Evolutionary conservation across 441 rosid species (phyloP).

Genomic region (Jatropha podagrica): DNA sequence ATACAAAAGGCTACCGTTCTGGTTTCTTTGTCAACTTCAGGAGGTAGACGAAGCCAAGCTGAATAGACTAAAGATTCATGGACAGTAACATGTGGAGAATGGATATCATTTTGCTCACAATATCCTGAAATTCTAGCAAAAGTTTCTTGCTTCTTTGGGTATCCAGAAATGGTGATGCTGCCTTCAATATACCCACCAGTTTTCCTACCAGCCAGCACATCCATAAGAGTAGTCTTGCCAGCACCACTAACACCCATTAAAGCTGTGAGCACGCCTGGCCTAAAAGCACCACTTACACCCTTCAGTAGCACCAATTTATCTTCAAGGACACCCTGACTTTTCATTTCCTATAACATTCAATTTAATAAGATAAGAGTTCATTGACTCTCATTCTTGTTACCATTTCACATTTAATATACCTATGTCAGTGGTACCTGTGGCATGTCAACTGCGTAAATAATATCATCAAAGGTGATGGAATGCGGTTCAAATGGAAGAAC

Average conservation of each 20-base stretch:
- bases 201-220: slow-evolving; percentile 48
- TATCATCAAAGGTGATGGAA: slow-evolving; percentile 60
- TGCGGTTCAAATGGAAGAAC: slow-evolving; percentile 84
- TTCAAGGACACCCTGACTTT: slow-evolving; percentile 46
- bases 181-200: slow-evolving; percentile 47
- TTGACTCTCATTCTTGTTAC: background rate
- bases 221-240: slow-evolving; percentile 65
- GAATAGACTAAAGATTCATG: slow-evolving; percentile 45
- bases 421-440: slow-evolving; percentile 46
- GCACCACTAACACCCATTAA: slow-evolving; percentile 92
- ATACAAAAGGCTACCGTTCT: slow-evolving; percentile 40
- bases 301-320: slow-evolving; percentile 57
- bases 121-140: slow-evolving; percentile 47
- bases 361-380: background rate
- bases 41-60: slow-evolving; percentile 48
- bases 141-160: slow-evolving; percentile 45
- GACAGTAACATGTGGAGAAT: slow-evolving; percentile 44
- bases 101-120: slow-evolving; percentile 47
- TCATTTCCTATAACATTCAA: slow-evolving; percentile 45
- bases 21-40: slow-evolving; percentile 33
- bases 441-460: slow-evolving; percentile 62
- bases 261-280: slow-evolving; percentile 93
- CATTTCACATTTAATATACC: background rate
- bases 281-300: slow-evolving; percentile 72
- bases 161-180: slow-evolving; percentile 40